These are phyloP conservation scores for Penicillium sp. DNA, from an alignment of 2,329 filamentous ascomycete species.

Conservation along the genomic window DNA sequence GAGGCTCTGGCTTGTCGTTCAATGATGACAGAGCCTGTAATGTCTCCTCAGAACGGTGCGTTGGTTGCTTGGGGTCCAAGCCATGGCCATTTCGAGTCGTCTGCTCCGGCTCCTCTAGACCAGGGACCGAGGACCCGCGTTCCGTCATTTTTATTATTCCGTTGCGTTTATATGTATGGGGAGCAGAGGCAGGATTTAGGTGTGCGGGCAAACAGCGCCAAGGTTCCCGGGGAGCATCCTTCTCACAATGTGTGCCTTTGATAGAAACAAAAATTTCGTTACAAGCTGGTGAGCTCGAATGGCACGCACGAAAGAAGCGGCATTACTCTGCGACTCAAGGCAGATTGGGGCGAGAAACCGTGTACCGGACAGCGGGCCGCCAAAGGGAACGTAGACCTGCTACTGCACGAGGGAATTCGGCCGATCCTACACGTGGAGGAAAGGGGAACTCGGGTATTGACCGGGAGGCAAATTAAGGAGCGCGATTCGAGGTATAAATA, in stretches of 20 bases:
- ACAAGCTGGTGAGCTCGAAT: slow-evolving; percentile 26
- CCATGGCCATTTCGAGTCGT: slow-evolving; percentile 26
- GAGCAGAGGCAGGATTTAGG: slow-evolving; percentile 7
- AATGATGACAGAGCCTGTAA: slow-evolving; percentile 19
- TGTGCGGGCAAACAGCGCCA: slow-evolving; percentile 23
- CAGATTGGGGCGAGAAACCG: slow-evolving; percentile 16
- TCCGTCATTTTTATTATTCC: slow-evolving; percentile 34
- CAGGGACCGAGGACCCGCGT: slow-evolving; percentile 28
- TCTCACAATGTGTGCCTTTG: background rate
- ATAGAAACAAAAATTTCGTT: background rate
- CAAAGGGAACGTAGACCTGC: slow-evolving; percentile 28
- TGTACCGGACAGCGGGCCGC: slow-evolving; percentile 32
- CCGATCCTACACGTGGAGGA: slow-evolving; percentile 18
- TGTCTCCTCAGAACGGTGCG: slow-evolving; percentile 23
- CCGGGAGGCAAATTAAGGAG: slow-evolving; percentile 12
- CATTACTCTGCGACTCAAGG: slow-evolving; percentile 32
- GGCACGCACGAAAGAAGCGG: slow-evolving; percentile 28
- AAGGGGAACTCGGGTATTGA: slow-evolving; percentile 5
- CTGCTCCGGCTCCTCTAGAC: slow-evolving; percentile 32
- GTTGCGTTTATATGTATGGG: slow-evolving; percentile 3
- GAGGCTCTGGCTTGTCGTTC: slow-evolving; percentile 23
- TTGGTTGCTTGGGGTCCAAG: slow-evolving; percentile 22
- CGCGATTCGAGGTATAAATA: slow-evolving; percentile 8
- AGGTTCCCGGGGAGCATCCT: slow-evolving; percentile 33
- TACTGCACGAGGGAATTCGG: slow-evolving; percentile 31